Conservation (phyloP, 495 filamentous ascomycete genomes). For the Beverwykella pulmonaria region DNA sequence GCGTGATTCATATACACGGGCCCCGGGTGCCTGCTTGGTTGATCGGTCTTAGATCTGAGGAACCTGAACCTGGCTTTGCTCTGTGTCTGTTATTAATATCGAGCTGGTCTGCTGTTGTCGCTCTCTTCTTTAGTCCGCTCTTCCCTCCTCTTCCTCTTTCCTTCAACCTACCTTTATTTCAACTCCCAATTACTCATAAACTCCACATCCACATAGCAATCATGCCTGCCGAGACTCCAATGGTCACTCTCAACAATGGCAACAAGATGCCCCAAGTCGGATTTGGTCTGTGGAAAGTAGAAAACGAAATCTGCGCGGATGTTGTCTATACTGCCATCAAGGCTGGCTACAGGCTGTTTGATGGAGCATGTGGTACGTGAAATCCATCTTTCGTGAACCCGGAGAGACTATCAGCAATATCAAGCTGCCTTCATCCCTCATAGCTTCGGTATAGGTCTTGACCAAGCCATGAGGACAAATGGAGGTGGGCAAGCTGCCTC, state of each 20-base stretch:
- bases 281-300: conserved; percentile 42
- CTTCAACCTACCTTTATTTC: neutral
- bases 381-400: conserved; percentile 43
- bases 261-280: conserved; percentile 43
- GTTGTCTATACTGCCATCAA: conserved; percentile 40
- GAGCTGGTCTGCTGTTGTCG: neutral
- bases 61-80: conserved; percentile 16
- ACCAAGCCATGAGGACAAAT: no score
- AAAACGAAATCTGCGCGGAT: conserved; percentile 35
- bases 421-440: no score
- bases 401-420: conserved; percentile 28
- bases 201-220: conserved; percentile 1
- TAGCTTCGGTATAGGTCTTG: no score
- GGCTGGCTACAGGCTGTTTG: conserved; percentile 37
- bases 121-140: neutral
- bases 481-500: no score
- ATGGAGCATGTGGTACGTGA: conserved; percentile 41
- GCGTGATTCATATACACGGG: conserved; percentile 3
- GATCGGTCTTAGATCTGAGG: conserved; percentile 16
- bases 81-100: conserved; percentile 16
- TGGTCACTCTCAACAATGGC: conserved; percentile 37
- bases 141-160: conserved; percentile 1
- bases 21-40: conserved; percentile 29
- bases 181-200: neutral
- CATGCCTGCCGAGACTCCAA: conserved; percentile 19